phyloP scores from a whole-genome alignment of 1,284 basidiomycete species.

The Heterobasidion parviporum region DNA sequence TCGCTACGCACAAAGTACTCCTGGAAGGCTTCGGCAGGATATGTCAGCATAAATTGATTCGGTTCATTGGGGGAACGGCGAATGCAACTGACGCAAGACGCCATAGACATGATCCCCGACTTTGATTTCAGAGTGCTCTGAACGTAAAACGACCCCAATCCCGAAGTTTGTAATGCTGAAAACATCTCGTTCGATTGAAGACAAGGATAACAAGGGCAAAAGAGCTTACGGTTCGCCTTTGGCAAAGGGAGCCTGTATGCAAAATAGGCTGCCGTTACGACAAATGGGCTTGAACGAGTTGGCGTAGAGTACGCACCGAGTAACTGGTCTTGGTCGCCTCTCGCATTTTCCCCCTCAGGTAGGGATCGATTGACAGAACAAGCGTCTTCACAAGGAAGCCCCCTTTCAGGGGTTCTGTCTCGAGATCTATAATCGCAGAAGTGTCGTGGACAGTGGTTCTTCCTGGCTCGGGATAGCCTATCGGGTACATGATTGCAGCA shows the following conservation, averaged over 20 bases:
- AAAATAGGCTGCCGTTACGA: not conserved
- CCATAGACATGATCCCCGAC: constrained; percentile 23
- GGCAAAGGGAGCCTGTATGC: constrained; percentile 1
- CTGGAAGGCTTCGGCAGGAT: constrained; percentile 10
- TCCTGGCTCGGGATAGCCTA: constrained; percentile 22
- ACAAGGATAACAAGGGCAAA: not conserved
- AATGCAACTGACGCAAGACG: constrained; percentile 14
- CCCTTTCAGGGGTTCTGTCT: constrained; percentile 25
- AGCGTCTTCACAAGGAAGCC: constrained; percentile 28
- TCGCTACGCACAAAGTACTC: not conserved
- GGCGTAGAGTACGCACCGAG: not conserved
- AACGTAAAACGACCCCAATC: constrained; percentile 21
- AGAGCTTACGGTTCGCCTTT: constrained; percentile 13
- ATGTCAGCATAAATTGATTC: not conserved
- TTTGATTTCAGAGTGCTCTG: constrained; percentile 18
- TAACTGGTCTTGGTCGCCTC: constrained; percentile 7
- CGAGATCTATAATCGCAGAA: constrained; percentile 26
- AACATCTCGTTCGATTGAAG: not conserved
- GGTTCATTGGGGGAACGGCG: not conserved
- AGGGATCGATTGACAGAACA: constrained; percentile 28
- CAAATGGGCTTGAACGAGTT: not conserved
- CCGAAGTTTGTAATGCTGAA: constrained; percentile 15
- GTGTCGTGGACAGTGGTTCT: constrained; percentile 21
- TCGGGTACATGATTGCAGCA: too few relatives aligned
- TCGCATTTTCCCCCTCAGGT: constrained; percentile 24